phyloP scores from a whole-genome alignment of 1,284 basidiomycete species.

The Lentinus polychrous region DNA sequence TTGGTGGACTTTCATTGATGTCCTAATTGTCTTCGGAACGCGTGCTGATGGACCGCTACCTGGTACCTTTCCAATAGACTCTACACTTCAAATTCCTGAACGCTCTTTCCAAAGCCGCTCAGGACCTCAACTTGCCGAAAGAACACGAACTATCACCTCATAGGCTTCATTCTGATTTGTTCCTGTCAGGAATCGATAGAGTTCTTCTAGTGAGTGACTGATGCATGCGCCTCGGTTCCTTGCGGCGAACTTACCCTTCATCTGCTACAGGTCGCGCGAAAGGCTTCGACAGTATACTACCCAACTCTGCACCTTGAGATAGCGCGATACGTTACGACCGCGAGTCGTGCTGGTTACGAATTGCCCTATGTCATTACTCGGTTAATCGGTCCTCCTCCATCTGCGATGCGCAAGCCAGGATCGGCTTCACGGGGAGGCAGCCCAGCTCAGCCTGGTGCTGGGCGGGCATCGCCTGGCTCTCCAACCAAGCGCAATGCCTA shows the following conservation, averaged over 20 bases:
- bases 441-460: neutral
- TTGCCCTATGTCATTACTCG: constrained; percentile 71
- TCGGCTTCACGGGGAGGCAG: neutral
- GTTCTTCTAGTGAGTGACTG: constrained; percentile 54
- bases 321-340: constrained; percentile 72
- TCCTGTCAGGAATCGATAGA: constrained; percentile 83
- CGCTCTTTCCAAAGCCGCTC: constrained; percentile 56
- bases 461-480: constrained; percentile 8
- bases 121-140: constrained; percentile 55
- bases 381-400: constrained; percentile 64
- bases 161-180: constrained; percentile 77
- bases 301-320: constrained; percentile 89
- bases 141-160: constrained; percentile 71
- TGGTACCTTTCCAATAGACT: constrained; percentile 43
- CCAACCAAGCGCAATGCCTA: constrained; percentile 9
- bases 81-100: constrained; percentile 82
- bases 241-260: neutral
- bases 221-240: neutral
- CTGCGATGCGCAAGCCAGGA: constrained; percentile 39
- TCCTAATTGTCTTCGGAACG: neutral
- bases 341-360: constrained; percentile 57
- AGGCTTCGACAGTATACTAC: constrained; percentile 90
- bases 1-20: constrained; percentile 24
- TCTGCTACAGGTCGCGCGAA: constrained; percentile 70
- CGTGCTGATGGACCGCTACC: neutral